Base-by-base conservation (phyloP, 192 early-diverging fungal species). In the Phlyctochytrium planicorne region DNA sequence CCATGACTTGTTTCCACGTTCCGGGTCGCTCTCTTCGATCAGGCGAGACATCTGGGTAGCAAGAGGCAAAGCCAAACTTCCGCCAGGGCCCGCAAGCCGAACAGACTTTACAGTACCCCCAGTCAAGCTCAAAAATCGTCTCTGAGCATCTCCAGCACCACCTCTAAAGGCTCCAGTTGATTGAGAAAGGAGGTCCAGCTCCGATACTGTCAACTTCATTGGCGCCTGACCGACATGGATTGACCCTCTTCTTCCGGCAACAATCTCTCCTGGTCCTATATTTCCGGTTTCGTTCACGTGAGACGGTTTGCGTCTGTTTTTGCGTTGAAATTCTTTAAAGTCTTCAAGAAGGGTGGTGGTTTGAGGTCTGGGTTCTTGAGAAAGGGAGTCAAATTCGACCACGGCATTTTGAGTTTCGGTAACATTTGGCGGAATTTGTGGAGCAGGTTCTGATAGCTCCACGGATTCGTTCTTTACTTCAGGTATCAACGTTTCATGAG, bases 201-300 rank as follows among this genome's bases (percentile, higher is more conserved):
- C 55, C 6, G 55, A 57, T 4, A 12, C 25, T 29, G 55, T 57
- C 55, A 57, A 27, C 55, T 57, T 57, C 20, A 25, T 10, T 57
- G 55, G 55, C 10, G 55, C 55, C 55, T 57, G 55, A 6, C 55
- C 55, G 27, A 57, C 25, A 57, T 57, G 55, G 6, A 57, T 57
- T 20, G 55, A 57, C 25, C 55, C 55, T 14, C 55, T 12, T 6
- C 55, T 12, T 29, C 55, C 55, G 6, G 55, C 55, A 14, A 29
- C 4, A 29, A 57, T 20, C 55, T 14, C 55, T 14, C 55, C 55
- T 10, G 55, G 55, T 12, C 20, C 40, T 20, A 47, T n/a, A n/a
- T n/a, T n/a, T n/a, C n/a, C n/a, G n/a, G n/a, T n/a, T n/a, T n/a
- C n/a, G n/a, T n/a, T n/a, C n/a, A n/a, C n/a, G n/a, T n/a, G n/a